Evolutionary conservation across 2,329 filamentous ascomycete genomes (phyloP), one percentile per base, ranked within the genome.

Genomic region (Fusarium nelsonii): DNA sequence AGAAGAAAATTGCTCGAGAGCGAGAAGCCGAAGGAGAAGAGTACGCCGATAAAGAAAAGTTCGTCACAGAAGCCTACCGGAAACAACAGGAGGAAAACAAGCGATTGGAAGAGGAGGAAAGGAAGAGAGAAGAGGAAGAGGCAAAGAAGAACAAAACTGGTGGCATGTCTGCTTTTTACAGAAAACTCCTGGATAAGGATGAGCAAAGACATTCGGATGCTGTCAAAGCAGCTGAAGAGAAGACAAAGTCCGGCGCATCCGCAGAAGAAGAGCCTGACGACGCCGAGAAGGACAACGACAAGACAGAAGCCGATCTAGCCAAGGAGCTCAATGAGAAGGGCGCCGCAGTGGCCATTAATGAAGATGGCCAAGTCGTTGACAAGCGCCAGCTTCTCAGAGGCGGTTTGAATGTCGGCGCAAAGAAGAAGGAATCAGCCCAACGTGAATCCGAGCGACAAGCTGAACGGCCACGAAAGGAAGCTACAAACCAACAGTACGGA

Each of bases 21-120:
- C 86, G 92, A 45, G 92, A 92, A 73, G 90, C 88, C 1, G 93
- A 96, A 77, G 92, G 92, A 18, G 92, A 95, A 34, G 91, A 91
- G 75, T 96, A 89, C 73, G 91, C 87, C 0, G 92, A 91, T 73
- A 96, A 94, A 81, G 93, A 96, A 76, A 92, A 91, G 79, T 96
- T 96, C 71, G 93, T 96, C 34, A 96, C 92, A 0, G 90, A 89
- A 60, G 92, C 92, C 36, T 97, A 96, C 78, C 93, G 92, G 81
- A 85, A 86, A 75, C 92, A 95, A 76, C 92, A 94, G 74, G 91
- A 91, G 76, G 92, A 94, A 78, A 90, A 92, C 69, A 83, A 84
- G 70, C 82, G 84, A 56, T 75, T 92, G 10, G 91, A 94, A 74
- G 91, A 89, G 68, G 91, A 93, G 75, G 92, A 96, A 80, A 86